Conservation (phyloP, 2,329 filamentous ascomycete species). For the Bipolaris victoriae region DNA sequence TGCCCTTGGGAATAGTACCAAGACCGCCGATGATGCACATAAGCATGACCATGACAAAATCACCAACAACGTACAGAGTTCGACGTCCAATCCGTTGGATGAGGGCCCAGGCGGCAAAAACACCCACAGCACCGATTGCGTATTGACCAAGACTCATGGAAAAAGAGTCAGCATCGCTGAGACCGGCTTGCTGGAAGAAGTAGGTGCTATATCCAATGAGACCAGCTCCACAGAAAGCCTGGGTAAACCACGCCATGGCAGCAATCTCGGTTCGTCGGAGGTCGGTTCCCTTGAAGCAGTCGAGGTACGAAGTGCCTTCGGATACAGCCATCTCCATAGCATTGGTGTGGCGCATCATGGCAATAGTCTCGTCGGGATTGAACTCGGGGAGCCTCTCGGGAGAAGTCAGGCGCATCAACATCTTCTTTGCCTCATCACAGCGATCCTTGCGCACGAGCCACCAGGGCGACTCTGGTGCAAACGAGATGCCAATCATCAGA, state of each 20-base stretch:
- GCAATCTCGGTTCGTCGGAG: constrained; percentile 77
- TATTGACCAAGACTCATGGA: constrained; percentile 61
- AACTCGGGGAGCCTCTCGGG: constrained; percentile 51
- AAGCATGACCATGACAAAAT: constrained; percentile 63
- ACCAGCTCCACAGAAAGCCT: constrained; percentile 48
- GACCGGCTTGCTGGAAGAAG: constrained; percentile 57
- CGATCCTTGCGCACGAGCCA: constrained; percentile 73
- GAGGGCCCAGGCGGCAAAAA: constrained; percentile 79
- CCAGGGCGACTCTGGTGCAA: constrained; percentile 75
- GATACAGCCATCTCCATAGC: constrained; percentile 74
- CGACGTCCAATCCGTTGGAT: constrained; percentile 80
- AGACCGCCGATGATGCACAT: constrained; percentile 82
- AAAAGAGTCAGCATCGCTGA: constrained; percentile 52
- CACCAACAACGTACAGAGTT: constrained; percentile 73
- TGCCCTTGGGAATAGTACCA: constrained; percentile 59
- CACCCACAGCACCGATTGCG: constrained; percentile 63
- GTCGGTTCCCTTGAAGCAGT: constrained; percentile 85
- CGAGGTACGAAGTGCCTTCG: constrained; percentile 73
- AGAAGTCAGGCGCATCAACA: constrained; percentile 70
- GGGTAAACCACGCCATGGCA: constrained; percentile 57
- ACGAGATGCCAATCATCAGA: constrained; percentile 69
- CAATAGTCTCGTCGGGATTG: constrained; percentile 63
- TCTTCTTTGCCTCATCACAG: constrained; percentile 68
- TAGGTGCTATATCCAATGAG: constrained; percentile 53
- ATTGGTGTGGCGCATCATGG: constrained; percentile 91